Conservation (phyloP, 306 rosid genomes). For the Ormosia emarginata region DNA sequence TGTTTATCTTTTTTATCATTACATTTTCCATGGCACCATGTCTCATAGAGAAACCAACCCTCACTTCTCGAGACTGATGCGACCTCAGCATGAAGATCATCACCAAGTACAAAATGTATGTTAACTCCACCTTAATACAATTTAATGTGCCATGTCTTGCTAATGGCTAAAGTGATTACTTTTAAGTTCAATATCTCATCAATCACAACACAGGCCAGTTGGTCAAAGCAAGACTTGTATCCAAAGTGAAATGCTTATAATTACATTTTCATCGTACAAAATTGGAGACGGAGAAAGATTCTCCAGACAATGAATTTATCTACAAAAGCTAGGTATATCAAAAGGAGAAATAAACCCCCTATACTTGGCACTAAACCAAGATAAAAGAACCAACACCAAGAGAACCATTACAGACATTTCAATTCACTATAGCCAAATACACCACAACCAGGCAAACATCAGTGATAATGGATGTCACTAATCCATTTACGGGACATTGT, state of each 20-base stretch:
- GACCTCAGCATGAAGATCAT: background rate
- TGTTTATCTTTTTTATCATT: background rate
- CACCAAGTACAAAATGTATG: background rate
- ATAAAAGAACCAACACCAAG: background rate
- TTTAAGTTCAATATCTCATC: background rate
- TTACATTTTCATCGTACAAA: constrained; percentile 28
- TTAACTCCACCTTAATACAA: too few relatives aligned
- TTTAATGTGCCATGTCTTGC: background rate
- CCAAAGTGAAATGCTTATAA: background rate
- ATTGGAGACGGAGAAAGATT: constrained; percentile 32
- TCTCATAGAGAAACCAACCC: constrained; percentile 40
- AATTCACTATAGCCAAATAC: background rate
- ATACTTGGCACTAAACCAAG: background rate
- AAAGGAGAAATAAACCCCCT: background rate
- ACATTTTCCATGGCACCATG: background rate
- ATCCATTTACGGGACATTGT: background rate
- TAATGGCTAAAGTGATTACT: background rate
- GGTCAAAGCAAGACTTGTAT: background rate
- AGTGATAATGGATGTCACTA: background rate
- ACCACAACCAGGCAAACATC: constrained; percentile 9
- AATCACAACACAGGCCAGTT: background rate
- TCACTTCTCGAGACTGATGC: constrained; percentile 34
- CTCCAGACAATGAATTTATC: constrained; percentile 32
- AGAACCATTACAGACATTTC: constrained; percentile 1
- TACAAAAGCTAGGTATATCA: constrained; percentile 19